These are phyloP conservation scores for Brettanomyces anomalus DNA, from an alignment of 805 yeast species.

Conservation along the genomic window DNA sequence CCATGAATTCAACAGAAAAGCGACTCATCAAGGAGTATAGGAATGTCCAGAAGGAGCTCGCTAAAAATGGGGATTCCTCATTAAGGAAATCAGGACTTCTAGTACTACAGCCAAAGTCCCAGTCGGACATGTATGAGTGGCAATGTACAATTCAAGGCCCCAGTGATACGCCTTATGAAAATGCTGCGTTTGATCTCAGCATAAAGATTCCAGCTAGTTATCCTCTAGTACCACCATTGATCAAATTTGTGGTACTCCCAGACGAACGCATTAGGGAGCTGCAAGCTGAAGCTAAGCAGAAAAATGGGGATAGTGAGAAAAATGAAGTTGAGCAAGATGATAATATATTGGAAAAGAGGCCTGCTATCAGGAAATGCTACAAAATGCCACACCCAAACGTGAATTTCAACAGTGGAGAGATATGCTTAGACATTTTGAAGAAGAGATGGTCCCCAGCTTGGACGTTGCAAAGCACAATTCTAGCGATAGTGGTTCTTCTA, in stretches of 20 bases:
- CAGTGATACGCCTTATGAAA: constrained; percentile 38
- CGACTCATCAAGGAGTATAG: constrained; percentile 30
- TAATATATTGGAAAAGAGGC: not conserved
- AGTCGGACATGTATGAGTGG: constrained; percentile 40
- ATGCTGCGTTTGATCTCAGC: constrained; percentile 42
- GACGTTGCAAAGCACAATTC: constrained; percentile 45
- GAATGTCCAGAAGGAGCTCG: constrained; percentile 22
- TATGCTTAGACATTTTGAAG: constrained; percentile 59
- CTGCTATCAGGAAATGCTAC: constrained; percentile 9
- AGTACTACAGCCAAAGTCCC: constrained; percentile 33
- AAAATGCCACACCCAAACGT: constrained; percentile 42
- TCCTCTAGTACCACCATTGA: constrained; percentile 52
- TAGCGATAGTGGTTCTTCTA: constrained; percentile 49
- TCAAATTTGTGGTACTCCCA: constrained; percentile 29
- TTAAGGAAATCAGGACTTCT: constrained; percentile 26
- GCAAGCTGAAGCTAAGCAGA: not conserved
- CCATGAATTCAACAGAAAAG: constrained; percentile 20
- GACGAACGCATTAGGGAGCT: constrained; percentile 5
- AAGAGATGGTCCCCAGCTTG: constrained; percentile 68
- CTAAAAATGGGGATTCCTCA: constrained; percentile 10
- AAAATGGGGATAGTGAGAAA: not conserved
- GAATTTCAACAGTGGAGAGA: constrained; percentile 50
- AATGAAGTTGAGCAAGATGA: not conserved
- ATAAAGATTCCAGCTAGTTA: constrained; percentile 39
- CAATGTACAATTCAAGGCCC: constrained; percentile 43